Evolutionary conservation across 768 basidiomycete species (phyloP).

Genomic region (Dentipellis fragilis): DNA sequence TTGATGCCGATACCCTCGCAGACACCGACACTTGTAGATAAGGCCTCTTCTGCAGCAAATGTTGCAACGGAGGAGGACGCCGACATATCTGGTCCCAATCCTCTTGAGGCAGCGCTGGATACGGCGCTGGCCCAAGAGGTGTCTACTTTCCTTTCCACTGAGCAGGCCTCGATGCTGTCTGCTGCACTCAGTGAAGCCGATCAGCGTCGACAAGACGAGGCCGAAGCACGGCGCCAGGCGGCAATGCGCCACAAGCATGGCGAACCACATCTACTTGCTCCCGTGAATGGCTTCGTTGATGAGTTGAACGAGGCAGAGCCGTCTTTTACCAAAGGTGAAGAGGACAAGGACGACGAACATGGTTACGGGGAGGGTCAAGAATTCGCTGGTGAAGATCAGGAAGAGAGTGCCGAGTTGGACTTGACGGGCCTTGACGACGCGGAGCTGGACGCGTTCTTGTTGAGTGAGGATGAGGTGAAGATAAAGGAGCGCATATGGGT

Average conservation of each 20-base stretch:
- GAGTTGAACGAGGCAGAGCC: neutral
- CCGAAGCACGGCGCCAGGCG: neutral
- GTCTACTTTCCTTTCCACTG: slow-evolving; percentile 48
- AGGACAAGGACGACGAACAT: neutral
- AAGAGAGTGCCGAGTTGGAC: slow-evolving; percentile 22
- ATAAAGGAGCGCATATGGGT: slow-evolving; percentile 92
- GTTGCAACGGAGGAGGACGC: slow-evolving; percentile 2
- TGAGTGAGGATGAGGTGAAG: slow-evolving; percentile 71
- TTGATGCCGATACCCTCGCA: slow-evolving; percentile 1
- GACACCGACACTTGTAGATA: neutral
- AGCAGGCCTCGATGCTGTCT: slow-evolving; percentile 47
- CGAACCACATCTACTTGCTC: neutral
- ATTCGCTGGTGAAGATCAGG: neutral
- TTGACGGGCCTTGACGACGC: slow-evolving; percentile 80
- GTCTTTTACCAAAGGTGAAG: neutral
- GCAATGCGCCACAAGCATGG: neutral
- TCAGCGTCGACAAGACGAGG: slow-evolving; percentile 36
- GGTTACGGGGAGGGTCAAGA: neutral
- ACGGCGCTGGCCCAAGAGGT: slow-evolving; percentile 63
- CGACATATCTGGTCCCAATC: slow-evolving; percentile 15
- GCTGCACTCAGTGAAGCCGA: slow-evolving; percentile 62
- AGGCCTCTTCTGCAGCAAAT: slow-evolving; percentile 3
- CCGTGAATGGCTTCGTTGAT: neutral
- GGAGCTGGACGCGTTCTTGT: slow-evolving; percentile 73
- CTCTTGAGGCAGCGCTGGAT: slow-evolving; percentile 52